Base-by-base conservation (phyloP, 2,329 filamentous ascomycete species). In the Epichloe bromicola region DNA sequence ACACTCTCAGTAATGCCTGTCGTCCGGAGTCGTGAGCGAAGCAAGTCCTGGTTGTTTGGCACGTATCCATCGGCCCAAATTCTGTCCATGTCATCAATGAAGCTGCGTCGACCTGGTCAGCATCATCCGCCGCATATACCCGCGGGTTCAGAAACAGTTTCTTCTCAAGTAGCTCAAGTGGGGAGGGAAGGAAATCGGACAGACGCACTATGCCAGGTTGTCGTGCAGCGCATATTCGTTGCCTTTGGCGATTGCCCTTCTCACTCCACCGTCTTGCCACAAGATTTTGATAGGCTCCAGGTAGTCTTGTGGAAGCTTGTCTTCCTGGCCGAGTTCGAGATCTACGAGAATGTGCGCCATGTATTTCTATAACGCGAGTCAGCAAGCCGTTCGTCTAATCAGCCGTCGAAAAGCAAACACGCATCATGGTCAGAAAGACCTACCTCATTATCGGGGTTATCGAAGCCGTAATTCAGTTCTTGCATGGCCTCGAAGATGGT, bases 221-320 rank as follows among this genome's bases (percentile, higher is more conserved):
- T 97, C 93, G 66, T 97, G 90, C 47, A 97, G 78, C 17, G 93
- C 91, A 69, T 91, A 97, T 71, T 96, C 91, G 66, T 97, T 95
- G 59, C 93, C 93, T 69, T 93, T 91, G 47, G 82, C 76, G 57
- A 97, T 93, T n/a, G 89, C 88, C 60, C 82, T 74, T 66, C 88
- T 88, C 49, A 97, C 86, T 53, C 90, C 89, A 40, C 70, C 73
- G 66, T 98, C 91, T 26, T 71, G 71, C 93, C 91, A 98, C 54
- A 97, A 74, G 49, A 76, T 76, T 67, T 86, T 87, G 73, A 97
- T 86, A 5, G 91, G 88, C 61, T 82, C 73, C 55, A 93, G 73
- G 69, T 86, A 93, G 56, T 89, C 82, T 51, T 74, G 68, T 2
- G 90, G 88, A 66, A 97, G 83, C 12, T 81, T 75, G 55, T 96